A percentile compares a stretch with the other conserved stretches of the same genome.
Conservation (phyloP, 2,329 filamentous ascomycete genomes). For the Bipolaris zeicola region DNA sequence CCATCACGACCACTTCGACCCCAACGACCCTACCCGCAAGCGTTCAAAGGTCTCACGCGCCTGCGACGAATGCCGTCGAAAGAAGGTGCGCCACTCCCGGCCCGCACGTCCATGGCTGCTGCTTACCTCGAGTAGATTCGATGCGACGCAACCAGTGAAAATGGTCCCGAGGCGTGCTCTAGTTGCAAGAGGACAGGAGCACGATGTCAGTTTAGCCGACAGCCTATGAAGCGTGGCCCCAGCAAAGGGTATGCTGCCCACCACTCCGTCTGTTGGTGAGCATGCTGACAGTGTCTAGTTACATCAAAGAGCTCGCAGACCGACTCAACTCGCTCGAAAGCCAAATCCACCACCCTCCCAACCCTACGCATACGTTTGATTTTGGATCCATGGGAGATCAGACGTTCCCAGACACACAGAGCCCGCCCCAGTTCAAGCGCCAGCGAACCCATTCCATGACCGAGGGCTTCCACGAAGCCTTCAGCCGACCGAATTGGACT, state of each 20-base stretch:
- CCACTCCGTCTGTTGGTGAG: not conserved
- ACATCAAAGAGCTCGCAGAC: conserved; percentile 50
- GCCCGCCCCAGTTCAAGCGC: conserved; percentile 39
- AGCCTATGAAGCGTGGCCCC: conserved; percentile 51
- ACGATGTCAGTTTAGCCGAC: conserved; percentile 49
- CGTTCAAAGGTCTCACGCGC: conserved; percentile 51
- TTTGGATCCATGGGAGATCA: conserved; percentile 38
- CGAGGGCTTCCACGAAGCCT: conserved; percentile 42
- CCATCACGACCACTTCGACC: conserved; percentile 41
- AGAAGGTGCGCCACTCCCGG: conserved; percentile 42
- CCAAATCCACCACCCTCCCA: conserved; percentile 42
- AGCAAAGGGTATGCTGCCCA: conserved; percentile 45
- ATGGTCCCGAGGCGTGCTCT: conserved; percentile 49
- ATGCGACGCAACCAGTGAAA: conserved; percentile 50
- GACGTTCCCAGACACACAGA: conserved; percentile 37
- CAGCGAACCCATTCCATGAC: conserved; percentile 49
- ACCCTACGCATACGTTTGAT: conserved; percentile 37
- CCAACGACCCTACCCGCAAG: conserved; percentile 46
- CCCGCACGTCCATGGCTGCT: not conserved
- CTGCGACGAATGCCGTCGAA: conserved; percentile 50
- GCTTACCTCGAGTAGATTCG: conserved; percentile 42
- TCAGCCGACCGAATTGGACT: conserved; percentile 42
- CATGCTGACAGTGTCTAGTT: conserved; percentile 33
- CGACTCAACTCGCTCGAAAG: conserved; percentile 47
- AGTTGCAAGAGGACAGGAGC: conserved; percentile 49